Evolutionary conservation across 202 grass and related monocot species (phyloP).

Genomic region (Saccharum hybrid): DNA sequence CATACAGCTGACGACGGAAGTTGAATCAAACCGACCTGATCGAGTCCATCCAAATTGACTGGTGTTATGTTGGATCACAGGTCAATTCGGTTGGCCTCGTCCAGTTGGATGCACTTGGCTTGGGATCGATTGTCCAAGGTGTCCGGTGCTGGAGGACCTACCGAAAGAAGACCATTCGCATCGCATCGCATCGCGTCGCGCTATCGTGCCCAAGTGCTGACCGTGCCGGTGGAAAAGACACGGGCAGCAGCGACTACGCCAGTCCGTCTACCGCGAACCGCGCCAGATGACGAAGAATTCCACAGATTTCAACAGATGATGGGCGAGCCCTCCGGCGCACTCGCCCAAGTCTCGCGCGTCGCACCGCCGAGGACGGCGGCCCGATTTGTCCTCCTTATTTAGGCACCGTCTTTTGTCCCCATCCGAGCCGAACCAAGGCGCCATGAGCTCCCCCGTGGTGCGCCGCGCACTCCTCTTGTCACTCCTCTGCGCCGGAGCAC

Average conservation of each 20-base stretch:
- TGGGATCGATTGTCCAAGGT: background rate
- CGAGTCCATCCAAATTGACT: constrained; percentile 9
- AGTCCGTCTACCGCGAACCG: background rate
- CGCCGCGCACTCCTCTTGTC: constrained; percentile 22
- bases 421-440: background rate
- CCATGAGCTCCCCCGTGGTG: constrained; percentile 29
- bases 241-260: background rate
- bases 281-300: background rate
- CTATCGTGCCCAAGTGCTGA: background rate
- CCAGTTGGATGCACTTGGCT: background rate
- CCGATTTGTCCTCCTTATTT: constrained; percentile 39
- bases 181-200: background rate
- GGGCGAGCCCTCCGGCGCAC: constrained; percentile 33
- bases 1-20: background rate
- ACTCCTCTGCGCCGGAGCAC: background rate
- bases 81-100: background rate
- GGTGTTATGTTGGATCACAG: background rate
- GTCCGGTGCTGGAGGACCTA: constrained; percentile 9
- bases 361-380: constrained; percentile 8
- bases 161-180: background rate
- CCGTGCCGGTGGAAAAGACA: constrained; percentile 2
- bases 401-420: constrained; percentile 35
- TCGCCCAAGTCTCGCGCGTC: background rate
- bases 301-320: constrained; percentile 26
- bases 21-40: background rate